phyloP scores from a whole-genome alignment of 345 rosid species.

The Populus ilicifolia region DNA sequence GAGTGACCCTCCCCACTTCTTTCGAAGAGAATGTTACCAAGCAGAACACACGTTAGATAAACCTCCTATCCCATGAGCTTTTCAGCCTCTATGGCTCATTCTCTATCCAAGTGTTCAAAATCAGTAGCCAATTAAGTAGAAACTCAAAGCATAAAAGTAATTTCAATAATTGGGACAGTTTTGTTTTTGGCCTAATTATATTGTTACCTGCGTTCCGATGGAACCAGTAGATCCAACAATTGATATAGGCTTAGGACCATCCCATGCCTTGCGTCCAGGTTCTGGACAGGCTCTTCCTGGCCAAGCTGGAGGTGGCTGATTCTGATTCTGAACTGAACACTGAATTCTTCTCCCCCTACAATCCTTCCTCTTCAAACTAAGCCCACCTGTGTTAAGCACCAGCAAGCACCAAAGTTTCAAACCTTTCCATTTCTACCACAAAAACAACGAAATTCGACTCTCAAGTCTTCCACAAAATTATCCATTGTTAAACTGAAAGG shows the following conservation, averaged over 20 bases:
- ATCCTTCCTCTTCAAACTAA: constrained; percentile 52
- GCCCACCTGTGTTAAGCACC: constrained; percentile 42
- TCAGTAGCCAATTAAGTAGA: not conserved
- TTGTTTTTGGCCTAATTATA: not conserved
- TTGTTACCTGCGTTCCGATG: constrained; percentile 87
- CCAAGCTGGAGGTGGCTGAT: constrained; percentile 75
- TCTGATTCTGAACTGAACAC: constrained; percentile 59
- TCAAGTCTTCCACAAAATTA: not conserved
- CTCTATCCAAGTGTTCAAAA: not conserved
- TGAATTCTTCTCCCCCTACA: constrained; percentile 45
- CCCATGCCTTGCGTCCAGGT: constrained; percentile 62
- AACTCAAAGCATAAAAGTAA: not conserved
- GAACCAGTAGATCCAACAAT: constrained; percentile 96
- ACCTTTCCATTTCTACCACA: not conserved
- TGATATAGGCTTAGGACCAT: constrained; percentile 90
- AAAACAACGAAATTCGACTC: not conserved
- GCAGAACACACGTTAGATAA: not conserved
- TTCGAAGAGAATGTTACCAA: not conserved
- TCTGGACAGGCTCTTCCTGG: constrained; percentile 83
- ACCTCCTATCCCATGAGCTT: not conserved
- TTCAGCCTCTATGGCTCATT: not conserved
- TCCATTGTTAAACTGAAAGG: not conserved
- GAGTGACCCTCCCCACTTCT: not conserved
- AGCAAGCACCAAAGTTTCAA: constrained; percentile 9
- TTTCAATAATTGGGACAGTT: not conserved